Evolutionary conservation across 2,329 filamentous ascomycete genomes (phyloP).

Genomic region (Dactylonectria estremocensis): DNA sequence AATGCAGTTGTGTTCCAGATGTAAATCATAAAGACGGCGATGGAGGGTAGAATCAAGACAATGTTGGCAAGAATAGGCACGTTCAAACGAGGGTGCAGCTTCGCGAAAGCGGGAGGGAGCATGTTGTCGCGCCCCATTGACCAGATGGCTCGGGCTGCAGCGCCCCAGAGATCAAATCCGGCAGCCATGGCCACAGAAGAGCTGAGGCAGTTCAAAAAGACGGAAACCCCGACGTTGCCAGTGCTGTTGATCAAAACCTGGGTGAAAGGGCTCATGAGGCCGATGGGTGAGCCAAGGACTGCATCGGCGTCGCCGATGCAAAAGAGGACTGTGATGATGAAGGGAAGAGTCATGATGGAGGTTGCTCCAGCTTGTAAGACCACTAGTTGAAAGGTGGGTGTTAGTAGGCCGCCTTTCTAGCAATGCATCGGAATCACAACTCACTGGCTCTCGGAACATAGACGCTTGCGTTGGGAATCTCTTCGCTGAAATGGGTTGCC

Average conservation of each 20-base stretch:
- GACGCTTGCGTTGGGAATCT: slow-evolving; percentile 7
- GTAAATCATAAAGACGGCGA: slow-evolving; percentile 27
- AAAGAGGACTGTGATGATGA: slow-evolving; percentile 18
- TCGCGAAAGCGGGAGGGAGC: slow-evolving; percentile 21
- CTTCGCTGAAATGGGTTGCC: slow-evolving; percentile 10
- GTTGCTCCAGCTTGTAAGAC: slow-evolving; percentile 12
- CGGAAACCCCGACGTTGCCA: slow-evolving; percentile 10
- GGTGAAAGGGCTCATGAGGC: slow-evolving; percentile 27
- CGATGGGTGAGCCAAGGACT: slow-evolving; percentile 1
- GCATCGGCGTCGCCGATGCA: slow-evolving; percentile 12
- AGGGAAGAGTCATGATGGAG: slow-evolving; percentile 4
- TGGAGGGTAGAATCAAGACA: slow-evolving; percentile 18
- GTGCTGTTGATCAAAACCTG: slow-evolving; percentile 27
- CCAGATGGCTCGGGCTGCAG: slow-evolving; percentile 30
- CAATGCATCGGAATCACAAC: not conserved
- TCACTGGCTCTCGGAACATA: slow-evolving; percentile 10
- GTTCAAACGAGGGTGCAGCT: slow-evolving; percentile 19
- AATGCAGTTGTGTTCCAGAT: slow-evolving; percentile 34
- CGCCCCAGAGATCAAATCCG: slow-evolving; percentile 29
- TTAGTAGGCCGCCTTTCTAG: not conserved
- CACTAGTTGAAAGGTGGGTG: not conserved
- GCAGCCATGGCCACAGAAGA: slow-evolving; percentile 18
- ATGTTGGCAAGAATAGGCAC: slow-evolving; percentile 24
- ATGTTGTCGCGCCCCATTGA: slow-evolving; percentile 29
- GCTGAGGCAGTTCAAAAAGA: slow-evolving; percentile 24